Evolutionary conservation across 352 stramenopile genomes (phyloP).

Genomic region (Peronospora tabacina): DNA sequence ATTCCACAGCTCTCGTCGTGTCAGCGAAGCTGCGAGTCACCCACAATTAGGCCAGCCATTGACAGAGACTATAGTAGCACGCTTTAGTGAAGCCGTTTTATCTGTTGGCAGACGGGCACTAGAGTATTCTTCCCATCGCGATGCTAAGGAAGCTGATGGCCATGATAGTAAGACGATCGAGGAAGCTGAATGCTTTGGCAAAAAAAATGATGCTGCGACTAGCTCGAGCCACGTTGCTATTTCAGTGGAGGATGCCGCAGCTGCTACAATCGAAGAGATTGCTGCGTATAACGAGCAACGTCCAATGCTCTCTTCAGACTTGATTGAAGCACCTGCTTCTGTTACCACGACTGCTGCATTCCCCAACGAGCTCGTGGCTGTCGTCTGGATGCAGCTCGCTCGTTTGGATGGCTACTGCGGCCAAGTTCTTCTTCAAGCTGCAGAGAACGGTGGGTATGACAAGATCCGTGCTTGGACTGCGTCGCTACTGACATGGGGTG

Average conservation of each 20-base stretch:
- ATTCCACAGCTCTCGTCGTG: conserved; percentile 22
- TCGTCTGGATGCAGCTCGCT: conserved; percentile 80
- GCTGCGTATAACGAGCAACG: conserved; percentile 12
- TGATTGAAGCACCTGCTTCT: conserved; percentile 8
- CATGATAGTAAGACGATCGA: conserved; percentile 3
- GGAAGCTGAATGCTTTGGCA: neutral
- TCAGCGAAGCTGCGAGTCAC: conserved; percentile 50
- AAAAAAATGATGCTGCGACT: conserved; percentile 5
- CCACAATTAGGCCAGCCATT: conserved; percentile 47
- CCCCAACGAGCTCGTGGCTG: conserved; percentile 54
- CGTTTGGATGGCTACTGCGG: conserved; percentile 77
- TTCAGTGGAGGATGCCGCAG: conserved; percentile 12
- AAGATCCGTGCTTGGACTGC: conserved; percentile 73
- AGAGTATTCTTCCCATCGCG: conserved; percentile 33
- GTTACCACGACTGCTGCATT: conserved; percentile 32
- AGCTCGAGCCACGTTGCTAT: conserved; percentile 25
- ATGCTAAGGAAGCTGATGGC: conserved; percentile 11
- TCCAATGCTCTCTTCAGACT: conserved; percentile 24
- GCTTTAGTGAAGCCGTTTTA: conserved; percentile 58
- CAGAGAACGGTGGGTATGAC: conserved; percentile 64
- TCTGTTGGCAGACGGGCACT: conserved; percentile 58
- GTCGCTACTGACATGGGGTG: conserved; percentile 70
- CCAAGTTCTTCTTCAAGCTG: conserved; percentile 70
- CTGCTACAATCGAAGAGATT: conserved; percentile 7
- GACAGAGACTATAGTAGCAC: conserved; percentile 48